Base-by-base conservation (phyloP, 768 basidiomycete species). In the Vararia minispora region DNA sequence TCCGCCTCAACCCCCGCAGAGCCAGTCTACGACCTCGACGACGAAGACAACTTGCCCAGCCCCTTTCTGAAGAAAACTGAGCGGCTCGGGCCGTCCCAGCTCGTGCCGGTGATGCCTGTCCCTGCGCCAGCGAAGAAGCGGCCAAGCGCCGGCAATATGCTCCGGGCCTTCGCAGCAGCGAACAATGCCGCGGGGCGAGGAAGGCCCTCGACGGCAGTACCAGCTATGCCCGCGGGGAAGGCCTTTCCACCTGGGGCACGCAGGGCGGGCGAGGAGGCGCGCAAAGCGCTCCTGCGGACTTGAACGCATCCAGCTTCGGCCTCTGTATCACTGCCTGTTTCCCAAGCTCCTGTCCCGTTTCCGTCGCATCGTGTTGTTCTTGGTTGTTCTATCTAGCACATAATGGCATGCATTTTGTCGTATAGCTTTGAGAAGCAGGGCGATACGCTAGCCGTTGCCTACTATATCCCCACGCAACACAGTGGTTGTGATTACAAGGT, bases 31-130 rank as follows among this genome's bases (percentile, higher is more conserved):
- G 77, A 87, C 54, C 49, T 80, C 8, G 64, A 65, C 1, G 84
- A 89, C 52, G 86, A 86, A 53, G 85, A 86, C 55, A 88, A 87
- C 54, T 66, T 89, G 0, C 87, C 86, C 0, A 85, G 82, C 52
- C 87, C 86, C 5, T 89, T 89, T 58, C 53, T 89, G 29, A 81
- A 79, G 52, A 65, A 72, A 35, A 57, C 43, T 4, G 65, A 64
- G 27, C 46, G 56, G 25, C 39, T 32, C 5, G 46, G 35, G 10
- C 45, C 34, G 20, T 44, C 52, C 8, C 41, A 38, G 18, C 41
- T 47, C 9, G 51, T 39, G 12, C 35, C 52, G 18, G 30, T 14
- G 7, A 30, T 39, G n/a, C 41, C 46, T 1, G 37, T 53, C 16
- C 50, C 49, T 25, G 42, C 51, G 14, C 45, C 39, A 11, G 40